Evolutionary conservation across 2,329 filamentous ascomycete species (phyloP).

Genomic region (Trichoderma simmonsii): DNA sequence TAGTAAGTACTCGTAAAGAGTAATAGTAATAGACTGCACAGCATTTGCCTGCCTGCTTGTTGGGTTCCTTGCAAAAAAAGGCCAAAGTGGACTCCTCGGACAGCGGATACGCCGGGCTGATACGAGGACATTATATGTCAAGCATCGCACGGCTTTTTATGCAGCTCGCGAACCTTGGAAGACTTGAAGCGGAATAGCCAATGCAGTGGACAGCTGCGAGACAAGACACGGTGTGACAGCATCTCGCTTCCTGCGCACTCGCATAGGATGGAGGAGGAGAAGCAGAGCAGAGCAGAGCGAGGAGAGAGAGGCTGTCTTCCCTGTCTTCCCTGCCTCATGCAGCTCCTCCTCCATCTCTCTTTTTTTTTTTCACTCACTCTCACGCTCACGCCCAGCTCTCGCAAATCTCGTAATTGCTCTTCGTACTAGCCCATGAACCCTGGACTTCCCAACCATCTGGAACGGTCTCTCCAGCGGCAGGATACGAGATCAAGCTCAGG

Average conservation of each 20-base stretch:
- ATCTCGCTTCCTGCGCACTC: slow-evolving; percentile 6
- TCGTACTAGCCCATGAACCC: not conserved
- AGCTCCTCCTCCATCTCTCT: not conserved
- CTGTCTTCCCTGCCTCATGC: not conserved
- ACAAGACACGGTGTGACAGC: slow-evolving; percentile 16
- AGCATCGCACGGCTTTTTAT: not conserved
- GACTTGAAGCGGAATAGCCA: not conserved
- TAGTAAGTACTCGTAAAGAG: not conserved
- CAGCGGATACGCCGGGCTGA: slow-evolving; percentile 9
- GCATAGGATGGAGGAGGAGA: not conserved
- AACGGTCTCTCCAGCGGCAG: not conserved
- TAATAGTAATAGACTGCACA: not conserved
- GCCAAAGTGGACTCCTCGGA: not conserved
- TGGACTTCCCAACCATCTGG: not conserved
- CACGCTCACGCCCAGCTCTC: not conserved
- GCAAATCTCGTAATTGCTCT: not conserved
- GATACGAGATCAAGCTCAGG: slow-evolving; percentile 9
- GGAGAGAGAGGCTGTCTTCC: not conserved
- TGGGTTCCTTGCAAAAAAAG: not conserved
- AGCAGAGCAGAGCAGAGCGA: not conserved
- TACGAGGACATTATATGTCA: not conserved
- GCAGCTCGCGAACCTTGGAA: not conserved
- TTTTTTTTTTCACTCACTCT: too few species aligned
- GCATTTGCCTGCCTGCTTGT: not conserved
- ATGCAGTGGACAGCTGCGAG: slow-evolving; percentile 2